These are phyloP conservation scores for Coleophoma cylindrospora DNA, from an alignment of 2,329 filamentous ascomycete genomes.

Conservation along the genomic window DNA sequence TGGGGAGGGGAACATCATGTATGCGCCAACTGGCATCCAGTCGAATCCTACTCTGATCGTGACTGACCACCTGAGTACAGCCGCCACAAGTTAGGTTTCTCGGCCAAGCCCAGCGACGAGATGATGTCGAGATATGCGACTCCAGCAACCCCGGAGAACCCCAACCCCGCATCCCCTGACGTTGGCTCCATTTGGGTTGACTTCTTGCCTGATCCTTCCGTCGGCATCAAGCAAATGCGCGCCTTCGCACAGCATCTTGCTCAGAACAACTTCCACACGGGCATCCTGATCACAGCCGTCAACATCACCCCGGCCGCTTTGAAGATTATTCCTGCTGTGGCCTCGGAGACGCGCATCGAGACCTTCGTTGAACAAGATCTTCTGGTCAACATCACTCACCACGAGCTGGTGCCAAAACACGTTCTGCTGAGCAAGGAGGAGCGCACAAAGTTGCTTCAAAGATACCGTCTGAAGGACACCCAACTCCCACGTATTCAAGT, in stretches of 20 bases:
- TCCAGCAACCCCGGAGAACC: constrained; percentile 62
- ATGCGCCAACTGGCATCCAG: constrained; percentile 28
- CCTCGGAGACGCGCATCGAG: constrained; percentile 77
- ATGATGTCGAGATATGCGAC: constrained; percentile 85
- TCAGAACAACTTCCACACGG: constrained; percentile 77
- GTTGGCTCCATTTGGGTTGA: constrained; percentile 91
- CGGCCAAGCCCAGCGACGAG: constrained; percentile 72
- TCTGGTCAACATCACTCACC: constrained; percentile 95
- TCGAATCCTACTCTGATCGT: background rate
- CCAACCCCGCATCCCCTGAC: constrained; percentile 62
- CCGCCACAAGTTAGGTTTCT: constrained; percentile 80
- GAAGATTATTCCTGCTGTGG: constrained; percentile 76
- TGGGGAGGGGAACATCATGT: constrained; percentile 72
- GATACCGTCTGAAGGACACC: constrained; percentile 95
- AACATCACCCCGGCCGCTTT: constrained; percentile 81
- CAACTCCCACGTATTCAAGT: constrained; percentile 90
- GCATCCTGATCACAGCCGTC: constrained; percentile 82
- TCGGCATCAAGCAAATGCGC: constrained; percentile 91
- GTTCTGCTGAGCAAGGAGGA: constrained; percentile 86
- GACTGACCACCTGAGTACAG: constrained; percentile 37
- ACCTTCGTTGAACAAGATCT: constrained; percentile 95
- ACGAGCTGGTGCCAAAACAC: constrained; percentile 93
- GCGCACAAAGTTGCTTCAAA: constrained; percentile 77
- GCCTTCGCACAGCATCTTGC: constrained; percentile 79
- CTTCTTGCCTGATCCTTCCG: constrained; percentile 73